A percentile compares a stretch with the other conserved stretches of the same genome.
Conservation (phyloP, 495 filamentous ascomycete genomes). For the Annulohypoxylon nitens region DNA sequence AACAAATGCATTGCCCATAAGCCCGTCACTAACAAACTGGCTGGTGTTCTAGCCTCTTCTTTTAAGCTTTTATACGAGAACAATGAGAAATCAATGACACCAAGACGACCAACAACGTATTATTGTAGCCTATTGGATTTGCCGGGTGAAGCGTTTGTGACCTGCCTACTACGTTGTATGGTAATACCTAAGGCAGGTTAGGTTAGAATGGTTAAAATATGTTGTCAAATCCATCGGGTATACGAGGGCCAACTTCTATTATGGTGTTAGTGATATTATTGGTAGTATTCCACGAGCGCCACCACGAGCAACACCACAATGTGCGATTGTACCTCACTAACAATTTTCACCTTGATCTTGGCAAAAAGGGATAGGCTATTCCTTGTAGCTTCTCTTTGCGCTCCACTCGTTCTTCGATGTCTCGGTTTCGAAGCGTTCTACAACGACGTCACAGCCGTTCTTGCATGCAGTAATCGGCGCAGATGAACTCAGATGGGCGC, state of each 20-base stretch:
- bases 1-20: neutral
- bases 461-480: neutral
- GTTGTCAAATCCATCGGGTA: slow-evolving; percentile 9
- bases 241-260: slow-evolving; percentile 23
- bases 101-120: neutral
- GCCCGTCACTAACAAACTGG: neutral
- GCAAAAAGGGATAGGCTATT: slow-evolving; percentile 15
- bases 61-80: slow-evolving; percentile 25
- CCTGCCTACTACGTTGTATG: slow-evolving; percentile 21
- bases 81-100: slow-evolving; percentile 9
- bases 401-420: slow-evolving; percentile 8
- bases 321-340: slow-evolving; percentile 25
- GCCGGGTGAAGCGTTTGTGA: slow-evolving; percentile 9
- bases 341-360: slow-evolving; percentile 4
- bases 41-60: slow-evolving; percentile 1
- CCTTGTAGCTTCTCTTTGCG: slow-evolving; percentile 1
- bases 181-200: neutral
- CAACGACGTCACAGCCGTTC: slow-evolving; percentile 37
- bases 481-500: slow-evolving; percentile 12
- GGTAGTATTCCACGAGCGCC: slow-evolving; percentile 2
- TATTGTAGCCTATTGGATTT: slow-evolving; percentile 27
- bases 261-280: slow-evolving; percentile 1
- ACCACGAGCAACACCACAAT: neutral
- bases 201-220: neutral
- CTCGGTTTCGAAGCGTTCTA: slow-evolving; percentile 41